Evolutionary conservation across 2,329 filamentous ascomycete species (phyloP), one percentile per base, ranked within the genome.

Genomic region (Blastomyces emzantsi): DNA sequence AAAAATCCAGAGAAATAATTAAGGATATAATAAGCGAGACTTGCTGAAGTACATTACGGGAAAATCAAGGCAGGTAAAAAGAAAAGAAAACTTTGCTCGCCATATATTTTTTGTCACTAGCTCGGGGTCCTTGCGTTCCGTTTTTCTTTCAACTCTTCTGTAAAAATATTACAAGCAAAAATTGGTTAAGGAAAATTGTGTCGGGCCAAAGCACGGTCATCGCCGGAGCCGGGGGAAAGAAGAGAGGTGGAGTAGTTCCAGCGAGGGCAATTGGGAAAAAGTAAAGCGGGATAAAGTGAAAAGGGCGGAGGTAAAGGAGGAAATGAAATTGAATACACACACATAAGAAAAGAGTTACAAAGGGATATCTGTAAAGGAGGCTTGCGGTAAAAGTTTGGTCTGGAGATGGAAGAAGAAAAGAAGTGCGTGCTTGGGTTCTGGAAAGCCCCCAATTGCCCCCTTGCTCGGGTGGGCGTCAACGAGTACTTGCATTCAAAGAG

Each of bases 311-410:
- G n/a, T 66, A 66, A 62, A 65, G 54, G 47, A 66, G 66, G 64
- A 66, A 62, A 63, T 67, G 62, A 71, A 67, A 62, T 2, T 55
- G 43, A 55, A 33, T 22, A 61, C 8, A 63, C 36, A 59, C 19
- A 64, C 62, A 56, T 41, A 68, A 69, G 63, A 71, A 70, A 70
- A 69, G 69, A 69, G 69, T 69, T 68, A 70, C 74, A 72, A 47
- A 65, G 71, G 72, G 72, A 75, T 76, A 76, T 75, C 71, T 72
- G 73, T 70, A 74, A 75, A 69, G 69, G 69, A 69, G 67, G 33
- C 41, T 59, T 33, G 22, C n/a, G 41, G 57, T 30, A 28, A 25
- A 36, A 17, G n/a, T 17, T 47, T 59, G 41, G 57, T 17, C 7
- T 13, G 41, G 41, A 57, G 54, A 41, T 57, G 17, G 36, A 25